These are phyloP conservation scores for Bertia moriformis DNA, from an alignment of 2,329 filamentous ascomycete genomes.

Conservation along the genomic window DNA sequence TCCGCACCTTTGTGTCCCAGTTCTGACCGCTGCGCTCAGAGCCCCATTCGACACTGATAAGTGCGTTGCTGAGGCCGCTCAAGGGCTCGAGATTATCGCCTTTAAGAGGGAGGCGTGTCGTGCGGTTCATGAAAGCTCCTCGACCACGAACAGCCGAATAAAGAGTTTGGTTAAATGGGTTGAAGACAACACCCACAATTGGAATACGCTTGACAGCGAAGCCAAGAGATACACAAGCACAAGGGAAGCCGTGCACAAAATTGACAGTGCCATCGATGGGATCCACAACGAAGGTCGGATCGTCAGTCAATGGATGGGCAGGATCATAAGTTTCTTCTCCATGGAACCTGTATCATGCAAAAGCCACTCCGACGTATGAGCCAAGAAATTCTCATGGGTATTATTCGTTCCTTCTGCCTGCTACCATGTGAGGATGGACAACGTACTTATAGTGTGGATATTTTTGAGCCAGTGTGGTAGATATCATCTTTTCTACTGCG, in stretches of 20 bases:
- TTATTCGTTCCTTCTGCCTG: no score
- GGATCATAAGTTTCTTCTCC: constrained; percentile 46
- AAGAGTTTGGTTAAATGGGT: constrained; percentile 38
- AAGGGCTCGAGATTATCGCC: constrained; percentile 24
- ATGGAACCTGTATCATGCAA: constrained; percentile 29
- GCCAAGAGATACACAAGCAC: constrained; percentile 42
- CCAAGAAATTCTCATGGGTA: no score
- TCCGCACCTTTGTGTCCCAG: constrained; percentile 37
- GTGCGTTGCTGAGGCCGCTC: constrained; percentile 28
- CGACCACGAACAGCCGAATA: constrained; percentile 38
- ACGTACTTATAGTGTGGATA: constrained; percentile 39
- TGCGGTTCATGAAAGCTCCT: constrained; percentile 27
- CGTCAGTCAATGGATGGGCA: constrained; percentile 29
- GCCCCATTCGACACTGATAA: constrained; percentile 48
- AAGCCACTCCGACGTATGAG: no score
- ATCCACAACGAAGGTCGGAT: constrained; percentile 46
- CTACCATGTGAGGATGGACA: no score
- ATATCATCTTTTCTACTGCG: constrained; percentile 43
- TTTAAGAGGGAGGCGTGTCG: constrained; percentile 25
- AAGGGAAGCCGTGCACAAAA: constrained; percentile 46
- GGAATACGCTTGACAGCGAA: constrained; percentile 32
- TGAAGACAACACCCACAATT: constrained; percentile 43
- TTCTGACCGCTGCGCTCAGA: constrained; percentile 38
- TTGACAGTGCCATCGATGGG: constrained; percentile 53
- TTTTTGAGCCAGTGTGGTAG: constrained; percentile 26